Evolutionary conservation across 805 yeast genomes (phyloP), one percentile per base, ranked within the genome.

Genomic region (Ogataea corticis): DNA sequence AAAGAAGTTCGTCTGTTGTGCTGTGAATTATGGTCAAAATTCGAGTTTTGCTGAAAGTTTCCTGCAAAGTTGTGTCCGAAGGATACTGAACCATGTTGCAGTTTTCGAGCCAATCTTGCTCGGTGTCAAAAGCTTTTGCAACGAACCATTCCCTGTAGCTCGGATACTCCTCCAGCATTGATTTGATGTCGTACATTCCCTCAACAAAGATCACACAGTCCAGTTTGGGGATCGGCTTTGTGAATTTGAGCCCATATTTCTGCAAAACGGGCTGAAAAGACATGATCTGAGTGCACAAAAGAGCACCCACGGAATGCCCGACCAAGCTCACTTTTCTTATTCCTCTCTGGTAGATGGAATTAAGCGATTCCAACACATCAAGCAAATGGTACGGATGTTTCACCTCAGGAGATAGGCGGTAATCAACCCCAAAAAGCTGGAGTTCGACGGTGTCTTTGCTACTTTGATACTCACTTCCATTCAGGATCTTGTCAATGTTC

Each of bases 301-400:
- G 80, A 1, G 91, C 87, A 2, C 96, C 96, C 4, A 82, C 94
- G 1, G 94, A 85, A 65, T 88, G 96, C 0, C 96, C 96, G 10
- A 78, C 69, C 0, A 81, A 50, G 2, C 64, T 62, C 3, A 71
- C 35, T 19, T 56, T 52, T 6, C 55, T 47, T 30, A 58, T 54
- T 0, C 58, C 51, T 7, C 49, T 41, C 3, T 65, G 41, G 17
- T 55, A 42, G 16, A 68, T 54, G 3, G 21, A 18, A 2, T 41
- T 17, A 6, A 85, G 52, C 0, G 79, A 85, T 0, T 39, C 42
- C 0, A 71, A 38, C 2, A 83, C 79, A 53, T 88, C 96, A 0
- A 67, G 39, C 5, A 83, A 44, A 58, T 83, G 90, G 4, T 44
- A 54, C 0, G 96, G 96, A 56, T 84, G 87, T 41, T 66, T 63